Evolutionary conservation across 148 eudicot genomes (phyloP).

Genomic region (Heliamphora exappendiculata): DNA sequence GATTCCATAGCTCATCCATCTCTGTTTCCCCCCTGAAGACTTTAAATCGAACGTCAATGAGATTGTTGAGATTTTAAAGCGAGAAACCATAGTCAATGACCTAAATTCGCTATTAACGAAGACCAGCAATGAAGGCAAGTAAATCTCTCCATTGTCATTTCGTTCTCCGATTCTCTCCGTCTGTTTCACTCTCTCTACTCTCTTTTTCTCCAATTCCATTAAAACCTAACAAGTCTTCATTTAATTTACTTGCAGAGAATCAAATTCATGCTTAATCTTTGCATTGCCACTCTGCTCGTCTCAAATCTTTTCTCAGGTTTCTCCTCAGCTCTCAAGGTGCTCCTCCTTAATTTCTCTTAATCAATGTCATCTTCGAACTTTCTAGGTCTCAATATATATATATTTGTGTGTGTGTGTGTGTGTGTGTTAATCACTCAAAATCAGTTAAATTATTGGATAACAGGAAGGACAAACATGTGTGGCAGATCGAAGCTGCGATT

Average conservation of each 20-base stretch:
- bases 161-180: background rate
- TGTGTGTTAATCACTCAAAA: background rate
- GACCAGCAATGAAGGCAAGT: constrained; percentile 4
- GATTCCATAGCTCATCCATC: background rate
- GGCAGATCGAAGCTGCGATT: constrained; percentile 39
- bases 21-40: background rate
- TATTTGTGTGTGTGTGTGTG: background rate
- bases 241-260: constrained; percentile 13
- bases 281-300: constrained; percentile 17
- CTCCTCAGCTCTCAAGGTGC: constrained; percentile 49
- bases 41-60: background rate
- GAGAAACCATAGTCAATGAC: background rate
- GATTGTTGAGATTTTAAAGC: background rate
- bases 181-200: background rate
- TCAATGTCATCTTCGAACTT: background rate
- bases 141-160: background rate
- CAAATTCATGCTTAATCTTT: constrained; percentile 15
- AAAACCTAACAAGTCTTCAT: no score
- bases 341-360: background rate
- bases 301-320: constrained; percentile 25
- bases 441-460: background rate
- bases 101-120: background rate
- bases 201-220: constrained; percentile 8
- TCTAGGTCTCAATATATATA: background rate
- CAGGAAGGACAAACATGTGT: constrained; percentile 61